phyloP scores from a whole-genome alignment of 202 grass and related monocot genomes.

The Cymbopogon flexuosus region DNA sequence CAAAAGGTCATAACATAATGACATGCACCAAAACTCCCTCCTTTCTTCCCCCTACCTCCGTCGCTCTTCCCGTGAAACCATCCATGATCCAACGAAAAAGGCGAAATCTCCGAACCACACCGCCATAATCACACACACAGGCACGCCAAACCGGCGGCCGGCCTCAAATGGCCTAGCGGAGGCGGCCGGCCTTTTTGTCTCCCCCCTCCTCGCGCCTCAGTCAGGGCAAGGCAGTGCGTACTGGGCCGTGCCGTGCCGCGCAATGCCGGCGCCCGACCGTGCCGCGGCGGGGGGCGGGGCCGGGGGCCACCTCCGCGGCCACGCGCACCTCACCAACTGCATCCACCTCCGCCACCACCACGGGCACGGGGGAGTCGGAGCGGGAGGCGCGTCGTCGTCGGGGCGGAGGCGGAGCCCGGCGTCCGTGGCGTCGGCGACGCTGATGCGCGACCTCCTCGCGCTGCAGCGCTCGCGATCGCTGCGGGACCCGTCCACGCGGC shows the following conservation, averaged over 20 bases:
- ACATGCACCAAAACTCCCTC: too few relatives aligned
- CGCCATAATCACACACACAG: constrained; percentile 28
- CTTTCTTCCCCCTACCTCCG: neutral
- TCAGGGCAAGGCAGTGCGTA: too few relatives aligned
- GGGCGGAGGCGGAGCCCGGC: constrained; percentile 49
- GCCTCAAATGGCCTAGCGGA: constrained; percentile 34
- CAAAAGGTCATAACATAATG: too few relatives aligned
- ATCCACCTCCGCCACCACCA: constrained; percentile 80
- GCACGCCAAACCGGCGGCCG: neutral
- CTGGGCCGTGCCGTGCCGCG: neutral
- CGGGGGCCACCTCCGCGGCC: constrained; percentile 51
- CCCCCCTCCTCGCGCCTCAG: neutral
- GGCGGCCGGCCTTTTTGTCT: neutral
- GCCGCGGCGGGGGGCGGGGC: constrained; percentile 16
- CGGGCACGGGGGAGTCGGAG: constrained; percentile 36
- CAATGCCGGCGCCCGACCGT: constrained; percentile 49
- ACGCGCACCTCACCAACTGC: constrained; percentile 83
- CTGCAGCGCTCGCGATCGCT: constrained; percentile 77
- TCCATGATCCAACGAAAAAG: constrained; percentile 43
- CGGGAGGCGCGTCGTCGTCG: constrained; percentile 29
- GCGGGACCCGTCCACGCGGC: constrained; percentile 77
- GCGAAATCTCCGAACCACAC: constrained; percentile 41
- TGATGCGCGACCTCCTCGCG: constrained; percentile 78
- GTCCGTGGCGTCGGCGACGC: constrained; percentile 42
- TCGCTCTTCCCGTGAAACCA: constrained; percentile 45